Evolutionary conservation across 2,329 filamentous ascomycete species (phyloP).

Genomic region (Aspergillus sp.): DNA sequence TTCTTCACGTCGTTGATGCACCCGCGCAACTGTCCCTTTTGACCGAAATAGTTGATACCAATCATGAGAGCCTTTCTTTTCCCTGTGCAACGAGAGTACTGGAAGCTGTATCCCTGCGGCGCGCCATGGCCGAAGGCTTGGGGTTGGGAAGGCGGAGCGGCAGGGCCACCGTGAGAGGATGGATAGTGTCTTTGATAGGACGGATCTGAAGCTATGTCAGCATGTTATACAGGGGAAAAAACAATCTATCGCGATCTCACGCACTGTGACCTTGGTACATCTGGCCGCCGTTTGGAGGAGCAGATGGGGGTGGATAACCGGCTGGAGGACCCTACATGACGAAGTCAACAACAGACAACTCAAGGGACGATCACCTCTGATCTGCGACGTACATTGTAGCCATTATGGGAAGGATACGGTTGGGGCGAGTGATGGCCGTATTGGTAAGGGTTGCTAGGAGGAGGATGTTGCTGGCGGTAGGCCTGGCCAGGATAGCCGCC

Average conservation of each 20-base stretch:
- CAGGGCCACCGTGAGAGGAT: slow-evolving; percentile 49
- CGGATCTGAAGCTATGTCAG: slow-evolving; percentile 46
- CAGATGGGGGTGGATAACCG: slow-evolving; percentile 25
- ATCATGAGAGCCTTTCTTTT: slow-evolving; percentile 85
- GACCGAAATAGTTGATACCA: slow-evolving; percentile 95
- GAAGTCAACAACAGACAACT: slow-evolving; percentile 15
- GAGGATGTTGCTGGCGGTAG: slow-evolving; percentile 43
- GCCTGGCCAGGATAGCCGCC: slow-evolving; percentile 41
- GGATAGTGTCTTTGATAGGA: slow-evolving; percentile 54
- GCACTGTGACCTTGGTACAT: slow-evolving; percentile 44
- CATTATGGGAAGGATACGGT: slow-evolving; percentile 31
- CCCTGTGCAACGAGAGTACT: slow-evolving; percentile 89
- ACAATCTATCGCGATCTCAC: slow-evolving; percentile 10
- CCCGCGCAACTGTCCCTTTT: slow-evolving; percentile 83
- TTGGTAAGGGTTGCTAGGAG: slow-evolving; percentile 39
- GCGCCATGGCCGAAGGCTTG: slow-evolving; percentile 79
- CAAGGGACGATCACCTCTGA: neutral
- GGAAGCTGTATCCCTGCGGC: slow-evolving; percentile 76
- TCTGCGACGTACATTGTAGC: slow-evolving; percentile 37
- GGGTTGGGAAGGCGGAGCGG: slow-evolving; percentile 64
- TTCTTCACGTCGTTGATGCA: slow-evolving; percentile 98
- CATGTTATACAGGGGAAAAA: neutral
- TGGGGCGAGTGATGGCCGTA: slow-evolving; percentile 47
- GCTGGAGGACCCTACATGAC: slow-evolving; percentile 25
- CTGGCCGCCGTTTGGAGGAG: slow-evolving; percentile 36